Base-by-base conservation (phyloP, 2,329 filamentous ascomycete genomes). In the Zymoseptoria ardabiliae region DNA sequence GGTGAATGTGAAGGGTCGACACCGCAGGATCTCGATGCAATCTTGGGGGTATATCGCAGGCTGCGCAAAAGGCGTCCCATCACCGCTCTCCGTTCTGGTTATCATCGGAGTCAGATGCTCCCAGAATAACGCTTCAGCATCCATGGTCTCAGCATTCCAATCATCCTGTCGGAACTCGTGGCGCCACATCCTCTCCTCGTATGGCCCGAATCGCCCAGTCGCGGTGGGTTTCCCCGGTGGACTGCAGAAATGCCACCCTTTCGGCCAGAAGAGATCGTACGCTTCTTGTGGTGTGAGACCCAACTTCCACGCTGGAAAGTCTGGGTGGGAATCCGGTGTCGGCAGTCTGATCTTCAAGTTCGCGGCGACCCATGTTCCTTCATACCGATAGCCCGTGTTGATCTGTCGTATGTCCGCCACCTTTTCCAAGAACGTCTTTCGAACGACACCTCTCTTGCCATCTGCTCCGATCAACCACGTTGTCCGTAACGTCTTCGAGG, bases 261-360 rank as follows among this genome's bases (percentile, higher is more conserved):
- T 61, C 0, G 79, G 79, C 66, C 77, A 82, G 64, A 79, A 81
- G 0, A 75, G 59, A 57, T 81, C 76, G 58, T 80, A 80, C 0
- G 81, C 77, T 20, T 78, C 62, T 53, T 78, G 70, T 3, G 79
- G 77, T 0, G 72, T 75, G 60, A 77, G 78, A 5, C 77, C 78
- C 0, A 77, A 65, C 3, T 73, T 60, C 79, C 79, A 82, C 2
- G 81, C 68, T 0, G 78, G 77, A 55, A 81, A 80, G 0, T 73
- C 63, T 0, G 79, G 79, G 63, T 82, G 80, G 0, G 76, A 75
- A 25, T 78, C 63, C 5, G 70, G 73, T 0, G 76, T 81, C 0
- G 79, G 79, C 0, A 76, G 61, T 1, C 68, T 68, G 22, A 82
- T 71, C 22, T 76, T 67, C 62, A 76, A 72, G 58, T 82, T 82